Evolutionary conservation across 768 basidiomycete species (phyloP), one percentile per base, ranked within the genome.

Genomic region (Trametes elegans): DNA sequence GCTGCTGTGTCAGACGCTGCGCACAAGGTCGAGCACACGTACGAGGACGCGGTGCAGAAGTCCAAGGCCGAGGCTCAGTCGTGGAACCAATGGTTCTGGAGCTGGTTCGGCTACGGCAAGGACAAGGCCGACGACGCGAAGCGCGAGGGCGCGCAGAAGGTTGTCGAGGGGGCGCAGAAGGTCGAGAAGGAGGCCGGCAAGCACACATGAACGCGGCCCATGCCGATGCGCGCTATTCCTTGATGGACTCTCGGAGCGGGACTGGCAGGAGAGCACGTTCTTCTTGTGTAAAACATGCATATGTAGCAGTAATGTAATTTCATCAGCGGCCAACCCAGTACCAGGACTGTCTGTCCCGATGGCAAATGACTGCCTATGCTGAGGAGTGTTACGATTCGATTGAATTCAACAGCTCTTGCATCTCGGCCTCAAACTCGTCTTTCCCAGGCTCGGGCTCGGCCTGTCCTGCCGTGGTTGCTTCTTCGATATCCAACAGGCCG

Each of bases 71-170:
- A 48, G 43, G 68, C 23, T 63, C 69, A 42, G 69, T 71, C 57
- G 49, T 67, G n/a, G 70, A 72, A 65, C 29, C 23, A 35, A 32
- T 66, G 62, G 65, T 43, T 65, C 47, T 70, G 73, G 34, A 62
- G 69, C 43, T 73, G 73, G 73, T 76, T 76, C 23, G 69, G 73
- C 13, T 75, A 74, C 64, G 75, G 73, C 21, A 60, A 71, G 44
- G 62, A 61, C 29, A 74, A 70, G 60, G 61, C 65, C 7, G 67
- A 69, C 14, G 66, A 70, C 16, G 45, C 62, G 14, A 67, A 70
- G 64, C 60, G 60, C 26, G 62, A 66, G 45, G 66, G 51, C 13
- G 65, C 68, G 3, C 53, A 60, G 34, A 62, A 68, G 53, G 64
- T 68, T 9, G 63, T 62, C 5, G 64, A 67, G 38, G 62, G 62